Evolutionary conservation across 768 basidiomycete genomes (phyloP).

Genomic region (Boletellus sp.): DNA sequence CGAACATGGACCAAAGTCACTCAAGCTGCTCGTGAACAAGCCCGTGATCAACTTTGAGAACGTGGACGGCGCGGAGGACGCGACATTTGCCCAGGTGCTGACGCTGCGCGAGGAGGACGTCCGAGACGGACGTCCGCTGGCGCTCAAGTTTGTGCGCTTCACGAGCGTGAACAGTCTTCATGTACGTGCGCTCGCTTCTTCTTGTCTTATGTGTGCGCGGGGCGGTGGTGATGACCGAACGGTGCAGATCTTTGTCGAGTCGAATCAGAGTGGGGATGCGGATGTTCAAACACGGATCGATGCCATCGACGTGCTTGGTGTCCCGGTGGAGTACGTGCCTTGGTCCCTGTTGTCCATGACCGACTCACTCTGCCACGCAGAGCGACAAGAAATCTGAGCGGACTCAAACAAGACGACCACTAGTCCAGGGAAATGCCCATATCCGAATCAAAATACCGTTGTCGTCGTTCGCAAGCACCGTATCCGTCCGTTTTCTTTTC

Average conservation of each 20-base stretch:
- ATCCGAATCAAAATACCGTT: no score
- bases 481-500: no score
- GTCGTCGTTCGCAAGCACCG: no score
- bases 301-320: slow-evolving; percentile 60
- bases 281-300: slow-evolving; percentile 56
- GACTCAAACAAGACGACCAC: slow-evolving; percentile 33
- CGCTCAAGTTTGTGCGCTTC: slow-evolving; percentile 64
- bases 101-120: slow-evolving; percentile 49
- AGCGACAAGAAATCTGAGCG: slow-evolving; percentile 38
- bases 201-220: not conserved
- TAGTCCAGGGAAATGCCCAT: not conserved
- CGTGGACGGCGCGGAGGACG: slow-evolving; percentile 50
- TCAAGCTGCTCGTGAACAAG: slow-evolving; percentile 64
- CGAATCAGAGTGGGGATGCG: slow-evolving; percentile 62
- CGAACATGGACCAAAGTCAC: slow-evolving; percentile 50
- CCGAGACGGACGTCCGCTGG: slow-evolving; percentile 40
- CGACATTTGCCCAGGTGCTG: slow-evolving; percentile 54
- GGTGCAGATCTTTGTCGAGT: slow-evolving; percentile 60
- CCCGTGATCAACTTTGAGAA: slow-evolving; percentile 63
- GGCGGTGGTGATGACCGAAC: slow-evolving; percentile 3
- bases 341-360: not conserved
- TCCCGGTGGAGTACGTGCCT: slow-evolving; percentile 50
- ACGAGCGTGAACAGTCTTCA: slow-evolving; percentile 64
- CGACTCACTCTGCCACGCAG: slow-evolving; percentile 19
- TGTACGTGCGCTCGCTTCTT: slow-evolving; percentile 31